These are phyloP conservation scores for Neurospora cerealis DNA, from an alignment of 495 filamentous ascomycete species.

Conservation along the genomic window DNA sequence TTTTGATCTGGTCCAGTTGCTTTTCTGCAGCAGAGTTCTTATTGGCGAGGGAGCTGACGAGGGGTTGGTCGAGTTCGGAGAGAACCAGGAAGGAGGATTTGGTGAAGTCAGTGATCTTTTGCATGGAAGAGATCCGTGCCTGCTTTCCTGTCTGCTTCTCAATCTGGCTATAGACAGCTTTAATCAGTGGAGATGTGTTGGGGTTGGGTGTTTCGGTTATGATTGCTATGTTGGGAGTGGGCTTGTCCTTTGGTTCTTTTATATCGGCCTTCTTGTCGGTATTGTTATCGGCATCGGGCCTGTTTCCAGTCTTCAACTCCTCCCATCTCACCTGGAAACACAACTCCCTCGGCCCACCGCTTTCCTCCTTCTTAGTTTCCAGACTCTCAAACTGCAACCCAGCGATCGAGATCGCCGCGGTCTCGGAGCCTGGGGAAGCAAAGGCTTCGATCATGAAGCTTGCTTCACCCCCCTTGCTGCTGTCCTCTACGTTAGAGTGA, in stretches of 20 bases:
- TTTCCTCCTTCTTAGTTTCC: background rate
- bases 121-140: slow-evolving; percentile 18
- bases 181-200: slow-evolving; percentile 26
- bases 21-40: background rate
- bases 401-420: slow-evolving; percentile 19
- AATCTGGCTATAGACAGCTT: slow-evolving; percentile 21
- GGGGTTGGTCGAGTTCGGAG: slow-evolving; percentile 17
- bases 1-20: slow-evolving; percentile 26
- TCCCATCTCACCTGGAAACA: slow-evolving; percentile 39
- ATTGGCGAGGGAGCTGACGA: slow-evolving; percentile 16
- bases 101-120: slow-evolving; percentile 13
- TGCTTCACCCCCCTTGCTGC: slow-evolving; percentile 2
- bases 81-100: slow-evolving; percentile 22
- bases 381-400: slow-evolving; percentile 20
- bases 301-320: slow-evolving; percentile 4
- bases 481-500: slow-evolving; percentile 16
- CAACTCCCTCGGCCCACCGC: slow-evolving; percentile 17
- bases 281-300: background rate
- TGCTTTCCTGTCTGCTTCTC: slow-evolving; percentile 20
- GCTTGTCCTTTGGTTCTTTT: slow-evolving; percentile 1
- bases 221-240: slow-evolving; percentile 20
- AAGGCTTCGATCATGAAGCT: slow-evolving; percentile 23
- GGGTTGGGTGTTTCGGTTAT: slow-evolving; percentile 27
- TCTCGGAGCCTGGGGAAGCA: slow-evolving; percentile 16
- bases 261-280: background rate